Percentiles rank a stretch among this genome's conserved stretches.
phyloP scores from a whole-genome alignment of 495 filamentous ascomycete species.

The Friedmanniomyces endolithicus region DNA sequence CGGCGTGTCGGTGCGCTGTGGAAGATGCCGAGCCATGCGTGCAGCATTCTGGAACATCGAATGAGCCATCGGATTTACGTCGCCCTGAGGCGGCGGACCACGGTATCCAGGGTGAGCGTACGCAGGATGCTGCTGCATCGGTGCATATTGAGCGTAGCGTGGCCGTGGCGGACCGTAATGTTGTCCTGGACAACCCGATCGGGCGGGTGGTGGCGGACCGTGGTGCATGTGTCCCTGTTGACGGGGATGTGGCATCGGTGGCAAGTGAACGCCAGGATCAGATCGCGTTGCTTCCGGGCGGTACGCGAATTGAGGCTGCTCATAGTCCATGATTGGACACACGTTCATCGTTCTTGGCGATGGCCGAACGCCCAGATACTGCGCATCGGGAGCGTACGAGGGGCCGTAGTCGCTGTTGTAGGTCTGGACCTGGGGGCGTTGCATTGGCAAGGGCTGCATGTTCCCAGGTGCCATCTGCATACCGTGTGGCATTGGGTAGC shows the following conservation, averaged over 20 bases:
- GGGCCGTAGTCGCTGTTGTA: slow-evolving; percentile 17
- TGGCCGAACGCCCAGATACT: slow-evolving; percentile 12
- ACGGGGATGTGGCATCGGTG: slow-evolving; percentile 1
- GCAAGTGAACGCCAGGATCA: slow-evolving; percentile 3
- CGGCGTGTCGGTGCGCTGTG: slow-evolving; percentile 18
- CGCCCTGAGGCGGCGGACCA: slow-evolving; percentile 6
- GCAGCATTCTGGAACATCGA: slow-evolving; percentile 21
- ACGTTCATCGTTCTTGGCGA: slow-evolving; percentile 16
- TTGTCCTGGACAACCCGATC: neutral
- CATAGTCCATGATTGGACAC: slow-evolving; percentile 6
- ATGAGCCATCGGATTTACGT: slow-evolving; percentile 13
- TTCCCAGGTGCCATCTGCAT: neutral
- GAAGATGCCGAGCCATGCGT: slow-evolving; percentile 18
- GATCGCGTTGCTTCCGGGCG: slow-evolving; percentile 14
- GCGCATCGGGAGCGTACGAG: slow-evolving; percentile 4
- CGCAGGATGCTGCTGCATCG: slow-evolving; percentile 6
- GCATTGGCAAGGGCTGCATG: neutral
- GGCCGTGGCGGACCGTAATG: slow-evolving; percentile 12
- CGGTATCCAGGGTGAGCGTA: slow-evolving; percentile 5
- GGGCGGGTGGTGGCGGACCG: neutral
- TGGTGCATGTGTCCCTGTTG: neutral
- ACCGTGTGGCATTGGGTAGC: neutral
- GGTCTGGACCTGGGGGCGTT: slow-evolving; percentile 9
- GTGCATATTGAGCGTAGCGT: slow-evolving; percentile 4
- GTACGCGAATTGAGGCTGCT: slow-evolving; percentile 13